Base-by-base conservation (phyloP, 129 eudicot species). In the Arctium lappa region DNA sequence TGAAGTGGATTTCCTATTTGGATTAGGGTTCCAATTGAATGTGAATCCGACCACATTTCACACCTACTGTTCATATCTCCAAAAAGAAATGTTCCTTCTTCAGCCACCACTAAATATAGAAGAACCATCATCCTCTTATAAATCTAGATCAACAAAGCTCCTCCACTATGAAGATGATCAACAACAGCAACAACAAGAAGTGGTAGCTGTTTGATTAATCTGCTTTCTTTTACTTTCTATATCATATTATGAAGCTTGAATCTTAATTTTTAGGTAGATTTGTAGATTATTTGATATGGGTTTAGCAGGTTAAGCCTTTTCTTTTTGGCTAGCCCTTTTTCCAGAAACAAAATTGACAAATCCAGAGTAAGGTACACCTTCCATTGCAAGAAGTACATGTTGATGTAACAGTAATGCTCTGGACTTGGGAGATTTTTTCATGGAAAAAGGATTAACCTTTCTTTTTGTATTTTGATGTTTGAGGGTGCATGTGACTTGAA, bases 1-100 rank as follows among this genome's bases (percentile, higher is more conserved):
- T 79, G 98, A 94, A 87, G 94, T 94, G 84, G 97, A 94, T 83
- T 92, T 94, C 87, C 85, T 94, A 73, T 94, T 94, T 78, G 97
- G 97, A 84, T 79, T 94, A 29, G 97, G 97, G 60, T 94, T 94
- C 82, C 91, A 92, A 30, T 83, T 94, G 72, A 91, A 94, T 86
- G 97, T 94, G 62, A 94, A 87, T 68, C 97, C 97, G 38, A 80
- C 85, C 78, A 92, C 98, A 79, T 94, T 94, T 48, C 85, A 88
- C 69, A 84, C 91, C 12, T 94, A 94, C 65, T 94, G 92, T 77
- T 85, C 91, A 1, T 88, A 89, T 70, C 96, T 94, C 12, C 94
- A 89, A 72, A 91, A 88, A 63, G 92, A 94, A 66, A 91, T 94
- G 97, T 73, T 89, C 78, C 66, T 89, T 31, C 86, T 86, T 75